Conservation (phyloP, 306 rosid species). For the Clitoria ternatea region DNA sequence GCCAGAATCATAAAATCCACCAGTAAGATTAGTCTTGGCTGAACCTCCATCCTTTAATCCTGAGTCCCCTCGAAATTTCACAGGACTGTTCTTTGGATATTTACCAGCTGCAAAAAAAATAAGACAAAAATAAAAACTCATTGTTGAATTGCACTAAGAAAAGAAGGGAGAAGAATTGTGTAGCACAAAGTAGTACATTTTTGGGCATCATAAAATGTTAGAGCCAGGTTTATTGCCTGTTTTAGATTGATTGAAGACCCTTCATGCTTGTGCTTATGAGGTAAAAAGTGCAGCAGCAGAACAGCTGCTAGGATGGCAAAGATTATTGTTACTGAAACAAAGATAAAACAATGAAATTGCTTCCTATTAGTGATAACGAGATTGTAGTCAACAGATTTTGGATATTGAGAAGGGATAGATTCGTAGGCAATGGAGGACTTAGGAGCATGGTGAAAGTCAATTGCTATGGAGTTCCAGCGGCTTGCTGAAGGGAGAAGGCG, state of each 20-base stretch:
- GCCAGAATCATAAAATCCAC: slow-evolving; percentile 95
- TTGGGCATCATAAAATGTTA: slow-evolving; percentile 73
- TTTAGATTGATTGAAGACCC: slow-evolving; percentile 45
- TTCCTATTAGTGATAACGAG: slow-evolving; percentile 50
- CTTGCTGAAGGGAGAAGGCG: slow-evolving; percentile 60
- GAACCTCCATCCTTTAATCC: slow-evolving; percentile 62
- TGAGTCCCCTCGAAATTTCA: slow-evolving; percentile 69
- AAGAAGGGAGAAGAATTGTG: neutral
- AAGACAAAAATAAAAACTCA: neutral
- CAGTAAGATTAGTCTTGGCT: slow-evolving; percentile 37
- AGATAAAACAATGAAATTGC: slow-evolving; percentile 40
- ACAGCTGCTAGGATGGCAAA: slow-evolving; percentile 35
- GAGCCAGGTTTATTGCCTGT: slow-evolving; percentile 65
- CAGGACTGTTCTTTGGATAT: slow-evolving; percentile 53
- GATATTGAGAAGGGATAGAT: slow-evolving; percentile 44
- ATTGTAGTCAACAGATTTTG: slow-evolving; percentile 50
- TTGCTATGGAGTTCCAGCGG: slow-evolving; percentile 47
- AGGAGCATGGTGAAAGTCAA: slow-evolving; percentile 35
- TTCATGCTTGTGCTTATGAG: slow-evolving; percentile 38
- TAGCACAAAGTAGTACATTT: slow-evolving; percentile 45
- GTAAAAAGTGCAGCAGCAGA: slow-evolving; percentile 42
- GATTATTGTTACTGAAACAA: slow-evolving; percentile 23
- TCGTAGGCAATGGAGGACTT: slow-evolving; percentile 42
- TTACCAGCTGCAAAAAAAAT: slow-evolving; percentile 48
- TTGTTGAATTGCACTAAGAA: slow-evolving; percentile 3